Percentiles rank a stretch among this genome's conserved stretches.
These are phyloP conservation scores for Taiozyma sp. DNA, from an alignment of 1,139 yeast species.

Conservation along the genomic window DNA sequence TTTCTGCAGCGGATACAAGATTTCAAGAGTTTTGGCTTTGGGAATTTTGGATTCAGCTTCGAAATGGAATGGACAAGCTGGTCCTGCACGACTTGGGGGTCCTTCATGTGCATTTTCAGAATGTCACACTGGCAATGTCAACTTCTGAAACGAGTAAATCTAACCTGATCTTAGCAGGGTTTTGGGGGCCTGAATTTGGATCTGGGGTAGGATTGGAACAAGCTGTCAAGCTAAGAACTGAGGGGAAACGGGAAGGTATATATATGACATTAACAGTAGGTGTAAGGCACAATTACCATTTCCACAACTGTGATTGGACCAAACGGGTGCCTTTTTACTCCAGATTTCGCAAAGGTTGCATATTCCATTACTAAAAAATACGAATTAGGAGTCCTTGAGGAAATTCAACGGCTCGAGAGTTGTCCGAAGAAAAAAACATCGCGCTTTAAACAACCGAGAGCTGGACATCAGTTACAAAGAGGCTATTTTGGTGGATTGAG, in stretches of 20 bases:
- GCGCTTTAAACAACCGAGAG: background rate
- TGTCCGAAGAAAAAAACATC: background rate
- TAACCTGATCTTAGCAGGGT: too few relatives aligned
- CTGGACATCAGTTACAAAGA: background rate
- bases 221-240: too few relatives aligned
- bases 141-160: background rate
- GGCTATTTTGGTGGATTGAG: too few relatives aligned
- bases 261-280: background rate
- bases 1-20: conserved; percentile 62
- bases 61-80: background rate
- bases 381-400: background rate
- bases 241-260: background rate
- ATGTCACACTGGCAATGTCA: background rate
- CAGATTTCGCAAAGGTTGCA: background rate
- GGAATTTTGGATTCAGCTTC: conserved; percentile 12
- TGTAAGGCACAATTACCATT: background rate
- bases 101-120: background rate
- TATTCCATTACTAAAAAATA: too few relatives aligned
- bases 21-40: conserved; percentile 42
- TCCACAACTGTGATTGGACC: background rate
- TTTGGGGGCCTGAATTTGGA: too few relatives aligned
- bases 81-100: background rate
- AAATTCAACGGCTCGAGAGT: background rate
- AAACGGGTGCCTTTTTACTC: background rate
- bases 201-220: too few relatives aligned